A percentile compares a stretch with the other conserved stretches of the same genome.
Evolutionary conservation across 306 rosid species (phyloP).

Genomic region (Cicer arietinum): DNA sequence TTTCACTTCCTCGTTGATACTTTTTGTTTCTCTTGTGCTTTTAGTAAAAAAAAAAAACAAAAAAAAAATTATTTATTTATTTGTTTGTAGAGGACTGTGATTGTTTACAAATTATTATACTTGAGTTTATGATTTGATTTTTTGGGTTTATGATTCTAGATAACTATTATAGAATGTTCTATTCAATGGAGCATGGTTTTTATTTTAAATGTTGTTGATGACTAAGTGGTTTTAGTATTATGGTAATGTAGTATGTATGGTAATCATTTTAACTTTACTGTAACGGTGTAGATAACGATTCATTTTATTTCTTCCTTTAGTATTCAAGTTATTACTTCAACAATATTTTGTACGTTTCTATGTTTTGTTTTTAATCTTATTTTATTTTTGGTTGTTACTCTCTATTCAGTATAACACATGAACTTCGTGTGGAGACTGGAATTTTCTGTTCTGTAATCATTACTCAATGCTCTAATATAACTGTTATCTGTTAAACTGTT

Average conservation of each 20-base stretch:
- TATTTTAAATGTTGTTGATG: neutral
- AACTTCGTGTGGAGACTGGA: constrained; percentile 16
- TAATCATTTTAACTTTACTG: constrained; percentile 22
- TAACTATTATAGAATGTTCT: constrained; percentile 13
- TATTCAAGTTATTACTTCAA: constrained; percentile 20
- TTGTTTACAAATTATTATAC: neutral
- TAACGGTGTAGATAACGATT: constrained; percentile 23
- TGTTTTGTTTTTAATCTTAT: neutral
- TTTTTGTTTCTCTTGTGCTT: neutral
- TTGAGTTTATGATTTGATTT: neutral
- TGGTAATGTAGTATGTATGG: constrained; percentile 23
- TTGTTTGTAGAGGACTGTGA: constrained; percentile 16
- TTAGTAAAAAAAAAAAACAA: neutral
- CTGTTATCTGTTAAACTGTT: constrained; percentile 17
- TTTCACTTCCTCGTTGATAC: constrained; percentile 1
- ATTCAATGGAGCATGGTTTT: constrained; percentile 3
- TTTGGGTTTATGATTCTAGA: constrained; percentile 8
- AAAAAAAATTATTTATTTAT: neutral
- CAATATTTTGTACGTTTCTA: neutral
- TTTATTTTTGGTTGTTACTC: constrained; percentile 28
- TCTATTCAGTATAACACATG: neutral
- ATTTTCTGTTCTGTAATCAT: constrained; percentile 6
- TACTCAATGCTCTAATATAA: constrained; percentile 1
- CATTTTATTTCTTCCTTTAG: constrained; percentile 31
- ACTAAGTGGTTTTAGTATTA: neutral